Evolutionary conservation across 768 basidiomycete species (phyloP).

Genomic region (Tylopilus felleus): DNA sequence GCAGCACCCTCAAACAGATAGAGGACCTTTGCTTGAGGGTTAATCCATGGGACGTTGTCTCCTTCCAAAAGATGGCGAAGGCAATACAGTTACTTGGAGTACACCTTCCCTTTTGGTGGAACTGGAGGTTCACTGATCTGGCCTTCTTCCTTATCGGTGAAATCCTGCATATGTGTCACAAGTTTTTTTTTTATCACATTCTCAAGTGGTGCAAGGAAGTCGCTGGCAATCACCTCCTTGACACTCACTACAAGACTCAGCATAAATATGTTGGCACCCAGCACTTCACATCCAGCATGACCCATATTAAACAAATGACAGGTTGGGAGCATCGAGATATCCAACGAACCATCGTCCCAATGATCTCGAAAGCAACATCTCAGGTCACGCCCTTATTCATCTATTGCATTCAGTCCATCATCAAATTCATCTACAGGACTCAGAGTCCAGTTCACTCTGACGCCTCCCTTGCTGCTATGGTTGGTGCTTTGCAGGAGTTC

Average conservation of each 20-base stretch:
- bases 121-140: constrained; percentile 35
- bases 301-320: constrained; percentile 39
- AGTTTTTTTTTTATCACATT: constrained; percentile 13
- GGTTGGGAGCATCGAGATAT: constrained; percentile 39
- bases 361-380: background rate
- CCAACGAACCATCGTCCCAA: constrained; percentile 32
- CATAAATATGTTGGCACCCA: background rate
- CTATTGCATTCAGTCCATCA: constrained; percentile 2
- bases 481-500: no score
- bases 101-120: constrained; percentile 34
- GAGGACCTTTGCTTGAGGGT: background rate
- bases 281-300: constrained; percentile 41
- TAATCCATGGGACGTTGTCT: constrained; percentile 20
- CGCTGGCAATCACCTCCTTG: background rate
- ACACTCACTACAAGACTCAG: background rate
- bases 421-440: constrained; percentile 29
- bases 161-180: constrained; percentile 5
- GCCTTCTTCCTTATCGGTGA: constrained; percentile 35
- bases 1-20: constrained; percentile 4
- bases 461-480: constrained; percentile 5
- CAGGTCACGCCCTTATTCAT: background rate
- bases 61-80: constrained; percentile 12
- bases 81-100: constrained; percentile 4
- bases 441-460: constrained; percentile 14
- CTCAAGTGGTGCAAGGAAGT: constrained; percentile 14